These are phyloP conservation scores for Polyporus arcularius DNA, from an alignment of 768 basidiomycete genomes.

Conservation along the genomic window DNA sequence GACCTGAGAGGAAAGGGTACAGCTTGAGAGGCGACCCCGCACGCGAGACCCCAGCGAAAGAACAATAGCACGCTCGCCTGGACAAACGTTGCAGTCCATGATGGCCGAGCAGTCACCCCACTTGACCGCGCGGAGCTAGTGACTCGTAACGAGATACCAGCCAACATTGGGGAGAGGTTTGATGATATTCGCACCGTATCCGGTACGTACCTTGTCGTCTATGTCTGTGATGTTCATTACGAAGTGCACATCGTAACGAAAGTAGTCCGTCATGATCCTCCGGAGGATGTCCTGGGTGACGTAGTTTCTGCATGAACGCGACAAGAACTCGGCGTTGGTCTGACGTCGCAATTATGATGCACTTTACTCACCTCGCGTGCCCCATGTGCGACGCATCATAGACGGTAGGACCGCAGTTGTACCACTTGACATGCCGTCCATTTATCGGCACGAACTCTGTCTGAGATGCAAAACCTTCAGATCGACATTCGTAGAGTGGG, in stretches of 20 bases:
- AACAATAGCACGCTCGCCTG: no score
- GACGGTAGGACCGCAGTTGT: slow-evolving; percentile 98
- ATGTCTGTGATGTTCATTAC: slow-evolving; percentile 99
- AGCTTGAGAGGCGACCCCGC: no score
- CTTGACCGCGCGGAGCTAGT: no score
- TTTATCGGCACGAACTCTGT: slow-evolving; percentile 73
- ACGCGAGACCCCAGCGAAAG: no score
- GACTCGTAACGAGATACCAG: no score
- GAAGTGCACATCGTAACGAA: slow-evolving; percentile 96
- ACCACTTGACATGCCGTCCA: slow-evolving; percentile 89
- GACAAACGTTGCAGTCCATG: no score
- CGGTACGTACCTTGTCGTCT: slow-evolving; percentile 84
- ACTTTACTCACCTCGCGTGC: slow-evolving; percentile 79
- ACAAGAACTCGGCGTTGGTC: background rate
- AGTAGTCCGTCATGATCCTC: slow-evolving; percentile 91
- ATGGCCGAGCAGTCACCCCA: no score
- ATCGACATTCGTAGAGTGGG: slow-evolving; percentile 13
- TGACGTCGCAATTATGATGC: background rate
- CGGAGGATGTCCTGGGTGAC: slow-evolving; percentile 92
- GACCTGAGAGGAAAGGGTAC: no score
- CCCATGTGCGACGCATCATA: slow-evolving; percentile 99
- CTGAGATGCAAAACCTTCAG: slow-evolving; percentile 39
- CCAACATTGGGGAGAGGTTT: no score
- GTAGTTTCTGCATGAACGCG: slow-evolving; percentile 70
- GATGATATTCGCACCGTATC: background rate